These are phyloP conservation scores for Tuber aestivum DNA, from an alignment of 495 filamentous ascomycete genomes.

Conservation along the genomic window DNA sequence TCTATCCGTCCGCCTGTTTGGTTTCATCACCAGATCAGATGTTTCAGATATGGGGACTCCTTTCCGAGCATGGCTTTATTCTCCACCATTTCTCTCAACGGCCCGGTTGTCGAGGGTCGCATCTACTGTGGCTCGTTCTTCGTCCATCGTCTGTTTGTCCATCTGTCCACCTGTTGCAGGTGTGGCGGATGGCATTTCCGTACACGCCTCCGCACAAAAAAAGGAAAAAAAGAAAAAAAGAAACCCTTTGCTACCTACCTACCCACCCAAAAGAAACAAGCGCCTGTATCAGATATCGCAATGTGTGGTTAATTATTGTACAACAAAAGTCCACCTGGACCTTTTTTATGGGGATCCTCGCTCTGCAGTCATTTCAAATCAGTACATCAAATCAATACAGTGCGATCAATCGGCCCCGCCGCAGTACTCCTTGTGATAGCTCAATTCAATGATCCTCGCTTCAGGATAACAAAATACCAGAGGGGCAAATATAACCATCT, in stretches of 20 bases:
- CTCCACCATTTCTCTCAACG: background rate
- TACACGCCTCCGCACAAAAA: background rate
- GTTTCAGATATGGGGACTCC: background rate
- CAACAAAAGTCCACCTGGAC: background rate
- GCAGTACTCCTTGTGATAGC: background rate
- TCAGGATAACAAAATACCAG: background rate
- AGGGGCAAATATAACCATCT: background rate
- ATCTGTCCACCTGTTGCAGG: background rate
- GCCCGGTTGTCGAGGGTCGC: background rate
- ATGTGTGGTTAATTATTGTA: conserved; percentile 7
- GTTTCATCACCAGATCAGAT: background rate
- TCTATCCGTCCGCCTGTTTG: background rate
- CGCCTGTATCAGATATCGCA: conserved; percentile 5
- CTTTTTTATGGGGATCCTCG: background rate
- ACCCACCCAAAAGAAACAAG: background rate
- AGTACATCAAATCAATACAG: conserved; percentile 4
- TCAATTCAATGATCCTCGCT: background rate
- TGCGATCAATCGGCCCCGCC: background rate
- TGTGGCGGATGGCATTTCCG: background rate
- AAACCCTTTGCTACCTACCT: background rate
- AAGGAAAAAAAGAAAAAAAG: background rate
- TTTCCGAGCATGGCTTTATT: conserved; percentile 1
- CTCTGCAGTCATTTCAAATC: conserved; percentile 3
- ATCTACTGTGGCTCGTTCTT: background rate
- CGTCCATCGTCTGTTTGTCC: background rate